Evolutionary conservation across 805 yeast species (phyloP), one percentile per base, ranked within the genome.

Genomic region (Sungouiozyma intestinalis): DNA sequence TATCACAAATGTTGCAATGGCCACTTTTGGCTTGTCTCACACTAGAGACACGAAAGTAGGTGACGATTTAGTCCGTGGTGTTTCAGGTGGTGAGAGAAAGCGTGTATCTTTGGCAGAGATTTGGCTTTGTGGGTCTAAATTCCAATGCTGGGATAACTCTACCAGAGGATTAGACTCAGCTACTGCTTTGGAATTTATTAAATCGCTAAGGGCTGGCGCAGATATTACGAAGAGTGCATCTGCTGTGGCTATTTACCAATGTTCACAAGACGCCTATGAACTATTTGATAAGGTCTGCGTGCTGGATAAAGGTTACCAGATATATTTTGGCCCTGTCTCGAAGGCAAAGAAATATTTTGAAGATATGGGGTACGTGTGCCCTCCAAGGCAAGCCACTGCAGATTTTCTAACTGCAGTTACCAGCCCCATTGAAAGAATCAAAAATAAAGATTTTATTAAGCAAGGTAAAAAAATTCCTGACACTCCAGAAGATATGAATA

Each of bases 81-180:
- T 81, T 34, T 79, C 90, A 40, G 90, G 94, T 54, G 92, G 94
- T 69, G 92, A 84, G 64, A 68, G 94, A 50, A 82, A 83, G 63
- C 75, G 94, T 66, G 90, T 84, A 2, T 80, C 90, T 9, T 78
- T 84, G 52, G 85, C 87, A 9, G 94, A 84, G 63, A 83, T 83
- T 1, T 65, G 81, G 37, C 72, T 81, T 38, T 69, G 79, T 39
- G 76, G 79, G 21, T 81, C 85, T 24, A 65, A 74, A 39, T 67
- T 81, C 40, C 79, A 73, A 48, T 76, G 83, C 61, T 80, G 84
- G 77, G 88, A 84, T 66, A 85, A 85, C 55, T 81, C 90, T 4
- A 85, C 94, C 4, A 75, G 92, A 66, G 94, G 94, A 52, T 69
- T 85, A 45, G 94, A 84, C 63, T 73, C 92, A 3, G 82, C 92